phyloP scores from a whole-genome alignment of 352 stramenopile species.

The Phytophthora sp. region DNA sequence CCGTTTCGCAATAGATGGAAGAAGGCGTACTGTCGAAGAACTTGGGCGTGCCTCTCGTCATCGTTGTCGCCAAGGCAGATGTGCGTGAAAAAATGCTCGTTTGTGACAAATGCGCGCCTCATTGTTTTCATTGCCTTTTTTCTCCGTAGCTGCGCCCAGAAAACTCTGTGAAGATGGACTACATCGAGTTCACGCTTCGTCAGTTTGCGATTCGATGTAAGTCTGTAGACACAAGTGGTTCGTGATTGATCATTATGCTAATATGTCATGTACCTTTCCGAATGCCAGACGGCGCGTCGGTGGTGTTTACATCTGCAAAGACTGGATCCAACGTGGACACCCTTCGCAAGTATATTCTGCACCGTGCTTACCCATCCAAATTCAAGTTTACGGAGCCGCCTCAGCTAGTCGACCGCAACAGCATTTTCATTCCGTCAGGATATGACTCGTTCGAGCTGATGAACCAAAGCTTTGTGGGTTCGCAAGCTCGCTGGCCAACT shows the following conservation, averaged over 20 bases:
- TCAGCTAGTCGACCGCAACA: slow-evolving; percentile 74
- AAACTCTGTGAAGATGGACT: slow-evolving; percentile 88
- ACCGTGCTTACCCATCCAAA: slow-evolving; percentile 66
- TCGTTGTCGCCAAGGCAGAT: slow-evolving; percentile 82
- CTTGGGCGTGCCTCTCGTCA: slow-evolving; percentile 70
- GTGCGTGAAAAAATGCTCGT: slow-evolving; percentile 37
- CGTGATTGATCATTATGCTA: slow-evolving; percentile 6
- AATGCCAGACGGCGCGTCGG: slow-evolving; percentile 63
- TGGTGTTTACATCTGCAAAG: slow-evolving; percentile 87
- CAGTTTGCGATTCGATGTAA: slow-evolving; percentile 83
- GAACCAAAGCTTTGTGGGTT: slow-evolving; percentile 78
- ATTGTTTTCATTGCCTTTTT: slow-evolving; percentile 4
- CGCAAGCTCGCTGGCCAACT: slow-evolving; percentile 73
- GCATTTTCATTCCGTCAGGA: slow-evolving; percentile 78
- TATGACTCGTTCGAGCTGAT: slow-evolving; percentile 84
- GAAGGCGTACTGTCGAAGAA: slow-evolving; percentile 84
- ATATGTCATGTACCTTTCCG: slow-evolving; percentile 9
- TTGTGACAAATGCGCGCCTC: not conserved
- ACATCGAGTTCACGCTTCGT: slow-evolving; percentile 81
- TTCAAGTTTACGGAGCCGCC: slow-evolving; percentile 75
- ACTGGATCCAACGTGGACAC: slow-evolving; percentile 75
- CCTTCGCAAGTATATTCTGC: slow-evolving; percentile 78
- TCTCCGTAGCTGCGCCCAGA: slow-evolving; percentile 75
- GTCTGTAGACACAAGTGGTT: slow-evolving; percentile 1
- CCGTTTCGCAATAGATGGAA: slow-evolving; percentile 53